phyloP scores from a whole-genome alignment of 176 grass and related monocot genomes.

The Carex cristatella region DNA sequence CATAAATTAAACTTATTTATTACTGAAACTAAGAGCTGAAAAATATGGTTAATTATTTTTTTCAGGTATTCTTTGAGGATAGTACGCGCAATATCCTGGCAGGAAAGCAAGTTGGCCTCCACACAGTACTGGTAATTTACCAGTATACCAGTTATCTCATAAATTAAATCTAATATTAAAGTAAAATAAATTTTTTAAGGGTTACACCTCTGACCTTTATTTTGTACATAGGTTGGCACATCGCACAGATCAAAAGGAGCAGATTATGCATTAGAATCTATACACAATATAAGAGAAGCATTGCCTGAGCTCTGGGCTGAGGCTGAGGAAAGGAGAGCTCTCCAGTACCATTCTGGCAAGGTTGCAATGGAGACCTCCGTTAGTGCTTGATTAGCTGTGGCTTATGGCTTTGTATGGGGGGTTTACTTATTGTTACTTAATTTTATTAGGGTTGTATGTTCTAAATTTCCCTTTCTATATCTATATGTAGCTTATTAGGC shows the following conservation, averaged over 20 bases:
- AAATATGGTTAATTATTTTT: neutral
- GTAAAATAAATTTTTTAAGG: neutral
- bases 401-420: neutral
- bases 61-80: constrained; percentile 81
- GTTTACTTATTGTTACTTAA: neutral
- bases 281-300: constrained; percentile 83
- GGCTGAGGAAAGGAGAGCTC: constrained; percentile 58
- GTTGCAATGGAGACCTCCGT: constrained; percentile 64
- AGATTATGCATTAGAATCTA: constrained; percentile 71
- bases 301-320: constrained; percentile 81
- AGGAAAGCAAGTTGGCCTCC: constrained; percentile 57
- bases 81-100: constrained; percentile 72
- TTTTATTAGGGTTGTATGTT: constrained; percentile 5
- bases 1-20: neutral
- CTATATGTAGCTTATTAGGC: neutral
- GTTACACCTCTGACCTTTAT: neutral
- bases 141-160: neutral
- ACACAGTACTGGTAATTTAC: constrained; percentile 49
- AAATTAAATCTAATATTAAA: neutral
- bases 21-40: neutral
- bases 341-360: constrained; percentile 50
- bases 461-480: constrained; percentile 4
- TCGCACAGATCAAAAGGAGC: constrained; percentile 65
- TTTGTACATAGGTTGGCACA: constrained; percentile 51
- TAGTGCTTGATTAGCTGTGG: constrained; percentile 30